Evolutionary conservation across 2,329 filamentous ascomycete genomes (phyloP).

Genomic region (Dactylellina haptotyla): DNA sequence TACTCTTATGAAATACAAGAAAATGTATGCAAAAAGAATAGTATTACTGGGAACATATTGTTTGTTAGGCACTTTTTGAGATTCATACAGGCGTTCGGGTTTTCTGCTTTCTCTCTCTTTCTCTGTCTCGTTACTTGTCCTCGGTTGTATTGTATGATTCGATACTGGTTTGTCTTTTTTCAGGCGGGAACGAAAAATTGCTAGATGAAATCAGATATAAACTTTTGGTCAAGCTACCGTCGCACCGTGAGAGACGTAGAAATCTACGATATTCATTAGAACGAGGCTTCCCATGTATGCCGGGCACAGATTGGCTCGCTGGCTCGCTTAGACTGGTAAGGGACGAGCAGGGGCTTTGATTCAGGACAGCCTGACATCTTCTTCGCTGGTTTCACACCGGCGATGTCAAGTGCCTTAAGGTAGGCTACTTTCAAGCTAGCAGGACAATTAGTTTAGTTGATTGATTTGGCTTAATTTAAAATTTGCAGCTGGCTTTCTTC

Average conservation of each 20-base stretch:
- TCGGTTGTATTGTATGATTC: too few species aligned
- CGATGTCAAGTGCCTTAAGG: too few species aligned
- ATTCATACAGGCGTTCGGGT: slow-evolving; percentile 1
- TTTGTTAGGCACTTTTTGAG: neutral
- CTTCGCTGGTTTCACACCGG: neutral
- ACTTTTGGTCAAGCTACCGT: too few species aligned
- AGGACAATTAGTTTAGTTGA: too few species aligned
- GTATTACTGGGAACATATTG: neutral
- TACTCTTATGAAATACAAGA: neutral
- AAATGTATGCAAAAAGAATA: neutral
- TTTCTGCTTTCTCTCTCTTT: slow-evolving; percentile 12
- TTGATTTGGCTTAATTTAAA: too few species aligned
- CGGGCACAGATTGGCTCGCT: slow-evolving; percentile 17
- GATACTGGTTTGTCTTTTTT: neutral
- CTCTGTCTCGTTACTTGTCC: neutral
- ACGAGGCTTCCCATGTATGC: neutral
- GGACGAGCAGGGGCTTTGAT: slow-evolving; percentile 3
- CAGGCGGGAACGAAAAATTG: too few species aligned
- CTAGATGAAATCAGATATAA: too few species aligned
- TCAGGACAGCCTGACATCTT: slow-evolving; percentile 30
- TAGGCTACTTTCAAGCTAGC: too few species aligned
- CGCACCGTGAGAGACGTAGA: neutral
- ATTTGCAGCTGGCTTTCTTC: neutral
- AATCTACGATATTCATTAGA: neutral
- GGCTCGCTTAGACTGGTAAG: neutral